Evolutionary conservation across 2,329 filamentous ascomycete species (phyloP).

Genomic region (Cladosporium phlei): DNA sequence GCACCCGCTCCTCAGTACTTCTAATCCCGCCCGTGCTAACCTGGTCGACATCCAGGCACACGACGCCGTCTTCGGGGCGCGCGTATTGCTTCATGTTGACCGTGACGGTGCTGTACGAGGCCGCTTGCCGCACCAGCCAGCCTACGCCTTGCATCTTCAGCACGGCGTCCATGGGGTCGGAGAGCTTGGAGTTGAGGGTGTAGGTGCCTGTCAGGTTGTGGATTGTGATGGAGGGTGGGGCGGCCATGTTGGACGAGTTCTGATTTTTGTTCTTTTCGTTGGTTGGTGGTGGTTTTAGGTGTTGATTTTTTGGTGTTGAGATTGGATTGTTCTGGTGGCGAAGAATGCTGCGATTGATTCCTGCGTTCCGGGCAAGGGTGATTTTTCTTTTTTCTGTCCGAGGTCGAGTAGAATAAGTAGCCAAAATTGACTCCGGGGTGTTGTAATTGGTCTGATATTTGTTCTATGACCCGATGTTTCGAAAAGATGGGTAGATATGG

Average conservation of each 20-base stretch:
- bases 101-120: slow-evolving; percentile 64
- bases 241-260: slow-evolving; percentile 61
- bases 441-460: too few species aligned
- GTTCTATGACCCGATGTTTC: too few species aligned
- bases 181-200: slow-evolving; percentile 71
- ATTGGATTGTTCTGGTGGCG: neutral
- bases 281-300: neutral
- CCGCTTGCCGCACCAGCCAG: slow-evolving; percentile 43
- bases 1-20: slow-evolving; percentile 54
- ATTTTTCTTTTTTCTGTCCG: too few species aligned
- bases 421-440: too few species aligned
- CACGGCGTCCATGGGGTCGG: slow-evolving; percentile 62
- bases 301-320: neutral
- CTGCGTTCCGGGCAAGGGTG: too few species aligned
- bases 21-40: slow-evolving; percentile 65
- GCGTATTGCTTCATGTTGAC: slow-evolving; percentile 54
- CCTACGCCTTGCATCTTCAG: slow-evolving; percentile 56
- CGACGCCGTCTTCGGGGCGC: slow-evolving; percentile 37
- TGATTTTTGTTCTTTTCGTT: neutral
- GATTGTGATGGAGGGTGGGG: slow-evolving; percentile 61
- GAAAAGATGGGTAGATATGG: too few species aligned
- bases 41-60: slow-evolving; percentile 53
- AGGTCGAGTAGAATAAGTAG: too few species aligned
- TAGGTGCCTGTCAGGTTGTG: slow-evolving; percentile 66
- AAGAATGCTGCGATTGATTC: too few species aligned